phyloP scores from a whole-genome alignment of 2,329 filamentous ascomycete species.

The Ascochyta pisi region DNA sequence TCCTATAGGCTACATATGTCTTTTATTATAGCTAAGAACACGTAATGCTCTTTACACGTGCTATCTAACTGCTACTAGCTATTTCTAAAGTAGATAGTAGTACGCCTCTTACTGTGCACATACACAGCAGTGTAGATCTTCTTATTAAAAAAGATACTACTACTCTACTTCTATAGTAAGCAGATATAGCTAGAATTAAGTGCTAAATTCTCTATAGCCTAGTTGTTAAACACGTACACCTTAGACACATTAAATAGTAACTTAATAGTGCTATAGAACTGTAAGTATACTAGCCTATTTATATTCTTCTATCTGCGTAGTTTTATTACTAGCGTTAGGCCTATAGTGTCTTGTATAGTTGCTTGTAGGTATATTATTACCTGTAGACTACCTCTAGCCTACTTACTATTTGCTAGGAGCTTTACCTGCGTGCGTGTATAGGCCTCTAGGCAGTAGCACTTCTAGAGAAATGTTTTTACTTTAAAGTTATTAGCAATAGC shows the following conservation, averaged over 20 bases:
- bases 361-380: too few species aligned
- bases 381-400: too few species aligned
- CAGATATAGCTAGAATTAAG: neutral
- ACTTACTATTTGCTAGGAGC: too few species aligned
- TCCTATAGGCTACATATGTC: too few species aligned
- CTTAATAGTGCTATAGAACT: neutral
- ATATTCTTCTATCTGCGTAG: neutral
- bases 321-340: too few species aligned
- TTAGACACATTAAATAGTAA: neutral
- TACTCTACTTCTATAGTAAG: neutral
- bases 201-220: neutral
- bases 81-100: neutral
- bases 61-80: neutral
- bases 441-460: too few species aligned
- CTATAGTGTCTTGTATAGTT: too few species aligned
- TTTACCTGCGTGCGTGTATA: too few species aligned
- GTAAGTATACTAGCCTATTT: neutral
- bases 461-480: too few species aligned
- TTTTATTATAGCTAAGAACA: neutral
- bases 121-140: neutral
- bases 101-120: neutral
- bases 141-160: neutral
- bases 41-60: neutral
- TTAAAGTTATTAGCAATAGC: too few species aligned
- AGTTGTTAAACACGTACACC: neutral